phyloP scores from a whole-genome alignment of 2,329 filamentous ascomycete genomes.

The Exophiala sideris region DNA sequence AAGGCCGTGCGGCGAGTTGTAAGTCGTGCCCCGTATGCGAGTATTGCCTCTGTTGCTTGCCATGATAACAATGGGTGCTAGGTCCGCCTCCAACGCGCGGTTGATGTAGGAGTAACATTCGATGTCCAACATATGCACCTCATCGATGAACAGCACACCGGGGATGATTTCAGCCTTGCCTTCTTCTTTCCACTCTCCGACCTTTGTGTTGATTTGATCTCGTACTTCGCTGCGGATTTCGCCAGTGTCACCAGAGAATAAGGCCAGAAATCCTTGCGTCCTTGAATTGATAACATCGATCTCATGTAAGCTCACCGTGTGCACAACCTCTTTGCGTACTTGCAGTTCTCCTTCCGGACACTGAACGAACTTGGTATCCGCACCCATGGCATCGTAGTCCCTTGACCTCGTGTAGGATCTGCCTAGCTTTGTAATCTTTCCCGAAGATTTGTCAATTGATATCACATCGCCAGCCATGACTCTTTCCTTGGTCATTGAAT shows the following conservation, averaged over 20 bases:
- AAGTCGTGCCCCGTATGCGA: conserved; percentile 88
- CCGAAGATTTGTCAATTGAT: conserved; percentile 96
- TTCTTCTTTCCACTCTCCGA: conserved; percentile 98
- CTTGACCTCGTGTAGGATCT: conserved; percentile 90
- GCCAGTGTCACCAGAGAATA: conserved; percentile 96
- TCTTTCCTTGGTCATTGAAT: conserved; percentile 98
- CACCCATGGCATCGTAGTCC: conserved; percentile 98
- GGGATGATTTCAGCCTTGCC: conserved; percentile 98
- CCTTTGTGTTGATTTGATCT: conserved; percentile 98
- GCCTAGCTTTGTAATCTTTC: conserved; percentile 95
- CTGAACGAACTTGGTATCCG: conserved; percentile 96
- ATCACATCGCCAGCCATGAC: conserved; percentile 98
- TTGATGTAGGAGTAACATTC: conserved; percentile 99
- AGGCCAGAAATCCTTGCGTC: conserved; percentile 94
- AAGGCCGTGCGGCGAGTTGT: conserved; percentile 87
- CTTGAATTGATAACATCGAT: conserved; percentile 99
- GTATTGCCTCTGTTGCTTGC: conserved; percentile 93
- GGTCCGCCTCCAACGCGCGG: conserved; percentile 87
- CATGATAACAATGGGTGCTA: conserved; percentile 98
- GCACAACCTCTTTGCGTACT: conserved; percentile 93
- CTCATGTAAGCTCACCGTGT: conserved; percentile 95
- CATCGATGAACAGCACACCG: conserved; percentile 95
- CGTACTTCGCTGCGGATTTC: conserved; percentile 96
- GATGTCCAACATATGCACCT: conserved; percentile 99
- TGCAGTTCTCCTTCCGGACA: conserved; percentile 97